A percentile compares a stretch with the other conserved stretches of the same genome.
Evolutionary conservation across 2,329 filamentous ascomycete species (phyloP).

Genomic region (Pleomassaria siparia): DNA sequence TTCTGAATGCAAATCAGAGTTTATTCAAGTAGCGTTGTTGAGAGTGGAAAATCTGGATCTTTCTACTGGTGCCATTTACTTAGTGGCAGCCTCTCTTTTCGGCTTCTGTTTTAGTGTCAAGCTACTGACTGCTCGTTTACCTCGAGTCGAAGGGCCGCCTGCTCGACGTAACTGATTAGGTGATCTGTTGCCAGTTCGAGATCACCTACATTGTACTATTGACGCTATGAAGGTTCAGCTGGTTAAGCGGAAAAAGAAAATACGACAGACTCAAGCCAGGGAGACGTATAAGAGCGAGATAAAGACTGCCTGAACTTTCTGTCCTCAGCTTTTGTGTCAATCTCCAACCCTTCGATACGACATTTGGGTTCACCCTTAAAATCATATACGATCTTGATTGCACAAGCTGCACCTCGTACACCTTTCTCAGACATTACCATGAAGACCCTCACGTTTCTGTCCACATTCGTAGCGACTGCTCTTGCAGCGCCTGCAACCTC

Average conservation of each 20-base stretch:
- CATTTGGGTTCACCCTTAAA: not conserved
- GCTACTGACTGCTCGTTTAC: not conserved
- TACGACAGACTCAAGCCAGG: no score
- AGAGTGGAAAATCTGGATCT: not conserved
- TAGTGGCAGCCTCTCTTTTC: not conserved
- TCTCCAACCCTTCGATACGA: not conserved
- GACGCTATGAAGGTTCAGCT: no score
- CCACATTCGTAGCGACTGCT: slow-evolving; percentile 40
- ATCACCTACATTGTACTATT: no score
- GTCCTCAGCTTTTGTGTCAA: no score
- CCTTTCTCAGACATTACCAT: slow-evolving; percentile 13
- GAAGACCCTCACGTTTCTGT: slow-evolving; percentile 34
- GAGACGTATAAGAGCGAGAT: no score
- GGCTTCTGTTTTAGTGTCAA: not conserved
- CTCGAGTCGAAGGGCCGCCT: not conserved
- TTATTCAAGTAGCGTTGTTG: not conserved
- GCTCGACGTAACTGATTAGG: no score
- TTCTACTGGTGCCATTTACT: not conserved
- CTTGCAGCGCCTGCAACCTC: slow-evolving; percentile 34
- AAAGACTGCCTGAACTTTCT: no score
- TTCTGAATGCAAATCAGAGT: not conserved
- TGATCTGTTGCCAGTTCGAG: no score
- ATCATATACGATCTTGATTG: not conserved
- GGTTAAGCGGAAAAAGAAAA: no score
- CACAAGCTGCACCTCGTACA: not conserved